These are phyloP conservation scores for Kitagawia praeruptora DNA, from an alignment of 129 eudicot genomes.

Conservation along the genomic window DNA sequence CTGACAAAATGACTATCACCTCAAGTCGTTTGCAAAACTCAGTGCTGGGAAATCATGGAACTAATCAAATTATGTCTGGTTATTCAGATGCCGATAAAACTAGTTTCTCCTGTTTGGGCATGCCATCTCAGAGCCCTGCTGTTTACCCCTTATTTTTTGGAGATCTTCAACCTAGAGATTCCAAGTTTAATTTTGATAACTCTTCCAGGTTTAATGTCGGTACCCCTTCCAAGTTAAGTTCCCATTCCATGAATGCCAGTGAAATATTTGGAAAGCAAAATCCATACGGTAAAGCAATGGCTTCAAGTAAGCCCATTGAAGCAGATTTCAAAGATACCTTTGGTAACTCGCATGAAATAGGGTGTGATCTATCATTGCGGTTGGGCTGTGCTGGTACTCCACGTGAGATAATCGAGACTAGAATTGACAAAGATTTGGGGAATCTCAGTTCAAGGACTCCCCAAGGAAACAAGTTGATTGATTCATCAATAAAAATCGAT, in stretches of 20 bases:
- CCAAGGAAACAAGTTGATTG: slow-evolving; percentile 16
- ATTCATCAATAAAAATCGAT: slow-evolving; percentile 18
- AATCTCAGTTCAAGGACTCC: slow-evolving; percentile 21
- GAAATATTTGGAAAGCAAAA: slow-evolving; percentile 19
- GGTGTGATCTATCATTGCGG: slow-evolving; percentile 73
- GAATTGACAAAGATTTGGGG: slow-evolving; percentile 8
- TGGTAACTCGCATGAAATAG: slow-evolving; percentile 23
- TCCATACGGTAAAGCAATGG: slow-evolving; percentile 12
- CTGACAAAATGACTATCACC: slow-evolving; percentile 29
- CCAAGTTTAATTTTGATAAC: slow-evolving; percentile 12
- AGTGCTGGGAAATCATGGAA: slow-evolving; percentile 22
- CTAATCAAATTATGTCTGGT: slow-evolving; percentile 23
- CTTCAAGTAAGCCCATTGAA: slow-evolving; percentile 4
- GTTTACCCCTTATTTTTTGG: slow-evolving; percentile 52
- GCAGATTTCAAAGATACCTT: slow-evolving; percentile 7
- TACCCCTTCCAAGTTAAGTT: slow-evolving; percentile 11
- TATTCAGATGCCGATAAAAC: slow-evolving; percentile 28
- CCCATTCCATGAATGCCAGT: slow-evolving; percentile 15
- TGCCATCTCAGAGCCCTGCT: slow-evolving; percentile 19
- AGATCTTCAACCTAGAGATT: slow-evolving; percentile 18
- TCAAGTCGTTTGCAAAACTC: slow-evolving; percentile 22
- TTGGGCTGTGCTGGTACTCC: slow-evolving; percentile 47
- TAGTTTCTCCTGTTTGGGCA: slow-evolving; percentile 24
- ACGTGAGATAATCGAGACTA: slow-evolving; percentile 9
- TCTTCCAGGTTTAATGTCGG: slow-evolving; percentile 11